phyloP scores from a whole-genome alignment of 208 protist genomes.

The Blechomonas ayalai region DNA sequence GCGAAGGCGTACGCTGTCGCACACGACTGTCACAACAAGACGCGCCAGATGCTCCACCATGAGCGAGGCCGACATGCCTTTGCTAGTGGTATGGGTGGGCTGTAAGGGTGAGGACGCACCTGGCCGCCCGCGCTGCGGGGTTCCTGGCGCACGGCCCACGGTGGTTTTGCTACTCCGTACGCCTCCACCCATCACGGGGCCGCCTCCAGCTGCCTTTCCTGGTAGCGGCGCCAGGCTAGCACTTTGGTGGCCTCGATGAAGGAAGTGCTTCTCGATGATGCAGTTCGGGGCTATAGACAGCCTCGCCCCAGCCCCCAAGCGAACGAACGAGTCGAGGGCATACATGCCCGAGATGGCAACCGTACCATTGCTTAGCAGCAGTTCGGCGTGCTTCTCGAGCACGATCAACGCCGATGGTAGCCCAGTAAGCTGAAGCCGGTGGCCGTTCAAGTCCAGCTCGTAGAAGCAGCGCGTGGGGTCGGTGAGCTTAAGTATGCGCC shows the following conservation, averaged over 20 bases:
- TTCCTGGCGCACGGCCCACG: no score
- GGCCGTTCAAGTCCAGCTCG: conserved; percentile 57
- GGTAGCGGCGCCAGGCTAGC: neutral
- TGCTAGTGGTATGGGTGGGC: neutral
- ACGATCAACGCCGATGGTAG: conserved; percentile 55
- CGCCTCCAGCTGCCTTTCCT: neutral
- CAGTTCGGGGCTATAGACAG: conserved; percentile 50
- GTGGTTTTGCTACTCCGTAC: no score
- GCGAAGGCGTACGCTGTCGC: conserved; percentile 25
- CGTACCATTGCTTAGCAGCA: conserved; percentile 84
- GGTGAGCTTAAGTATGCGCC: conserved; percentile 57
- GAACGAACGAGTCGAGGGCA: conserved; percentile 75
- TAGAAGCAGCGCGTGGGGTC: conserved; percentile 63
- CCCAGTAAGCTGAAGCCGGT: conserved; percentile 45
- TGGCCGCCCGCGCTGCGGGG: no score
- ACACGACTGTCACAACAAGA: conserved; percentile 26
- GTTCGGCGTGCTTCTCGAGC: conserved; percentile 64
- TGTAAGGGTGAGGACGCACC: neutral
- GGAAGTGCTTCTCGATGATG: conserved; percentile 47
- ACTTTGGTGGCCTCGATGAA: conserved; percentile 10
- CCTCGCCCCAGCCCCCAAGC: conserved; percentile 48
- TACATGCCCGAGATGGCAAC: conserved; percentile 75
- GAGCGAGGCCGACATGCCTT: neutral
- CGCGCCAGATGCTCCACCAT: conserved; percentile 12
- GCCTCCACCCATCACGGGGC: no score